Evolutionary conservation across 176 grass and related monocot species (phyloP).

Genomic region (Guadua angustifolia): DNA sequence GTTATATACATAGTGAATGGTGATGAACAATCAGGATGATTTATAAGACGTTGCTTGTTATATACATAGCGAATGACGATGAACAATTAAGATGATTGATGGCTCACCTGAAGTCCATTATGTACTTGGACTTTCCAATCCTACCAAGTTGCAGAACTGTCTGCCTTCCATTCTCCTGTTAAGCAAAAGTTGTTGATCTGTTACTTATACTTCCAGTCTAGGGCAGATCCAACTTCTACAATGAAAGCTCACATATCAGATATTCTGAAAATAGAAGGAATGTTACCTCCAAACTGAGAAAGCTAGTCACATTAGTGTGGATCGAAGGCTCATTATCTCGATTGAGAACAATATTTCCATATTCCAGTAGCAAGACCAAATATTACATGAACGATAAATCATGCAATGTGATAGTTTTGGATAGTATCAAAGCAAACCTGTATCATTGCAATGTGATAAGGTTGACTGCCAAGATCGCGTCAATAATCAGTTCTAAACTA

Average conservation of each 20-base stretch:
- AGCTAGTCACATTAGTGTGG: too few species aligned
- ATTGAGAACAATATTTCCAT: too few species aligned
- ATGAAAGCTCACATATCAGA: not conserved
- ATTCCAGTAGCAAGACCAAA: too few species aligned
- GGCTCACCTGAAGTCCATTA: slow-evolving; percentile 85
- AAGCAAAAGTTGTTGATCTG: not conserved
- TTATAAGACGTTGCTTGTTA: not conserved
- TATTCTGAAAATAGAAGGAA: too few species aligned
- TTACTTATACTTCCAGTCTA: not conserved
- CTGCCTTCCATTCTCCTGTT: slow-evolving; percentile 73
- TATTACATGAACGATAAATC: too few species aligned
- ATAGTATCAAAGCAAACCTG: too few species aligned
- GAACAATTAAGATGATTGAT: not conserved
- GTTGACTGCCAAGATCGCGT: slow-evolving; percentile 4
- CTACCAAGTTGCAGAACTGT: slow-evolving; percentile 82
- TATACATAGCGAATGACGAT: not conserved
- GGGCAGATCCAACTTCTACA: not conserved
- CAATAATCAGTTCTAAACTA: slow-evolving; percentile 1
- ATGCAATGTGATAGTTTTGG: too few species aligned
- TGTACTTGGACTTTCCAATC: slow-evolving; percentile 80
- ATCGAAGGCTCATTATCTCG: too few species aligned
- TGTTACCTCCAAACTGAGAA: slow-evolving; percentile 66
- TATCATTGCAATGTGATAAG: too few species aligned
- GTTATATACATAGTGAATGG: too few species aligned
- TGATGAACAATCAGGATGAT: too few species aligned